Percentiles rank a stretch among this genome's conserved stretches.
Evolutionary conservation across 345 rosid genomes (phyloP).

Genomic region (Brassica carinata): DNA sequence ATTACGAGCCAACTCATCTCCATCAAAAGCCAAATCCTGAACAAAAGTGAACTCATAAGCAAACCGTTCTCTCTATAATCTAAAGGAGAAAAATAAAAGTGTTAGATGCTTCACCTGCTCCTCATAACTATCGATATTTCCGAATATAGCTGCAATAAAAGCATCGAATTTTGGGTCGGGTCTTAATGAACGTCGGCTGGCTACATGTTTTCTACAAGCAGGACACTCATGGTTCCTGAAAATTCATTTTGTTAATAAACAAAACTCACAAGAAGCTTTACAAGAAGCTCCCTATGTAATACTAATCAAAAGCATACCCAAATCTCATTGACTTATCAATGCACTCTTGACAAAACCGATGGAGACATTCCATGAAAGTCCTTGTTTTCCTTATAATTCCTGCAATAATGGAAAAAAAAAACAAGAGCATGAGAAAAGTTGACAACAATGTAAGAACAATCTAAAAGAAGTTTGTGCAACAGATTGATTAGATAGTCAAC

Average conservation of each 20-base stretch:
- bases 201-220: slow-evolving; percentile 97
- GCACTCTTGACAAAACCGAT: slow-evolving; percentile 94
- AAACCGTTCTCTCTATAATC: background rate
- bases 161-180: slow-evolving; percentile 95
- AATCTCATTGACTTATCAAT: slow-evolving; percentile 96
- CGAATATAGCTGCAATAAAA: slow-evolving; percentile 75
- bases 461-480: background rate
- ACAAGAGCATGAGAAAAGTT: background rate
- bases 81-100: slow-evolving; percentile 11
- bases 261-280: background rate
- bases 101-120: slow-evolving; percentile 58
- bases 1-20: slow-evolving; percentile 82
- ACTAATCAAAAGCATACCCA: slow-evolving; percentile 56
- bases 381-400: slow-evolving; percentile 95
- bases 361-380: slow-evolving; percentile 95
- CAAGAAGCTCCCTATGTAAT: background rate
- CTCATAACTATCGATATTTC: slow-evolving; percentile 77
- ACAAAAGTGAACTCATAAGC: slow-evolving; percentile 28
- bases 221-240: slow-evolving; percentile 98
- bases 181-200: slow-evolving; percentile 94
- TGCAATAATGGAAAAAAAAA: slow-evolving; percentile 33
- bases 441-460: background rate
- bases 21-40: slow-evolving; percentile 84
- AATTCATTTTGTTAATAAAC: slow-evolving; percentile 5
- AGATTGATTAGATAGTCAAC: background rate